Conservation (phyloP, 2,329 filamentous ascomycete species). For the Trichoderma afroharzianum region DNA sequence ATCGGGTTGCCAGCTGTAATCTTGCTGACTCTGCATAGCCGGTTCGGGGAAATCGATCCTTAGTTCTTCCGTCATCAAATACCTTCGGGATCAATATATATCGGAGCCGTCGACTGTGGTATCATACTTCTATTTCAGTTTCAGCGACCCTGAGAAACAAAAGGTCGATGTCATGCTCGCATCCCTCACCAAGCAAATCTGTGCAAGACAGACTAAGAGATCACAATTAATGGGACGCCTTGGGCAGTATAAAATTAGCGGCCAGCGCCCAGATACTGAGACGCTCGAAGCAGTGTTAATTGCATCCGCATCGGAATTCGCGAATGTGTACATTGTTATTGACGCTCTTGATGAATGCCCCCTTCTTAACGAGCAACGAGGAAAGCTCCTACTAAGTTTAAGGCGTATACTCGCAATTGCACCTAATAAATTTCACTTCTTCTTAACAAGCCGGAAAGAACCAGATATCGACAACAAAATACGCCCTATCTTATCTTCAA, state of each 20-base stretch:
- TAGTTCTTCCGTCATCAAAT: not conserved
- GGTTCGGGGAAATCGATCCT: not conserved
- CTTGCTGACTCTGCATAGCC: not conserved
- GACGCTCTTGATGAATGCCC: not conserved
- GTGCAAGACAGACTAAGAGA: not conserved
- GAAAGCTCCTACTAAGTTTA: not conserved
- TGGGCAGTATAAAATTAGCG: accelerated
- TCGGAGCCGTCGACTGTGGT: not conserved
- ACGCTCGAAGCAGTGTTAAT: not conserved
- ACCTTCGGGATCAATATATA: not conserved
- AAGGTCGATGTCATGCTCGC: not conserved
- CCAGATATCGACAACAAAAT: not conserved
- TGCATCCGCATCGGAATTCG: not conserved
- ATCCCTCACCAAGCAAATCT: not conserved
- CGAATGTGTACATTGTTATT: not conserved
- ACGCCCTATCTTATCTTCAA: not conserved
- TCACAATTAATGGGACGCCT: not conserved
- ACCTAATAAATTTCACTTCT: not conserved
- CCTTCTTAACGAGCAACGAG: not conserved
- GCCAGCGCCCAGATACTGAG: not conserved
- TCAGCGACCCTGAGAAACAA: not conserved
- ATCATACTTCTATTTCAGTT: not conserved
- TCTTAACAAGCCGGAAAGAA: not conserved
- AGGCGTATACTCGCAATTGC: not conserved
- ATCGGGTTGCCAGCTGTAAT: accelerated